These are phyloP conservation scores for Vigna trinervia DNA, from an alignment of 306 rosid species.

Conservation along the genomic window DNA sequence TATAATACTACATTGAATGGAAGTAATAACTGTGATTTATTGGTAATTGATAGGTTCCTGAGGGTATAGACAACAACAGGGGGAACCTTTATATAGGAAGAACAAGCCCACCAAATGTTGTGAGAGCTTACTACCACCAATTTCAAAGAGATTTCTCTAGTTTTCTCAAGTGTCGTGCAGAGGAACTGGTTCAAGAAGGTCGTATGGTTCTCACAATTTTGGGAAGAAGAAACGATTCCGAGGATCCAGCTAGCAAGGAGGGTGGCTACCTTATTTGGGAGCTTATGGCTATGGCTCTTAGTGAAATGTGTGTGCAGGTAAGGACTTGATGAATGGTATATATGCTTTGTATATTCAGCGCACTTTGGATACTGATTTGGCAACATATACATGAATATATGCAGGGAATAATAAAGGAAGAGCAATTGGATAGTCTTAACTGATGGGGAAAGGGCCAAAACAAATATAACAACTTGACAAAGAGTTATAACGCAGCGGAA, in stretches of 20 bases:
- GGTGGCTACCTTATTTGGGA: slow-evolving; percentile 50
- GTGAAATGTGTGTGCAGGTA: slow-evolving; percentile 56
- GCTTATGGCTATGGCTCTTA: slow-evolving; percentile 56
- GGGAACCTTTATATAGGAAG: slow-evolving; percentile 52
- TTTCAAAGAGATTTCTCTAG: slow-evolving; percentile 53
- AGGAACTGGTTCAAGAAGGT: slow-evolving; percentile 57
- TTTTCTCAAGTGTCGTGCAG: slow-evolving; percentile 56
- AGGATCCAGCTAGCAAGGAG: slow-evolving; percentile 48
- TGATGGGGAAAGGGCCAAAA: too few species aligned
- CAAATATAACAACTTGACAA: too few species aligned
- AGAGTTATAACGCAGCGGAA: too few species aligned
- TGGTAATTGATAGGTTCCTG: slow-evolving; percentile 55
- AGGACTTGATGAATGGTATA: too few species aligned
- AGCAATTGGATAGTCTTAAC: slow-evolving; percentile 49
- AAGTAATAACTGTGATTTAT: not conserved
- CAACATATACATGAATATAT: not conserved
- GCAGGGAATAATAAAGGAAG: slow-evolving; percentile 31
- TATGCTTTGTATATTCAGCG: not conserved
- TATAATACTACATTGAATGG: too few species aligned
- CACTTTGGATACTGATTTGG: too few species aligned
- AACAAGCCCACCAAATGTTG: slow-evolving; percentile 51
- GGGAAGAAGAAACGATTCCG: slow-evolving; percentile 52
- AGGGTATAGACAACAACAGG: slow-evolving; percentile 53
- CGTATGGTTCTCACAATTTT: slow-evolving; percentile 60
- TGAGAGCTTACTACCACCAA: slow-evolving; percentile 50